phyloP scores from a whole-genome alignment of 2,329 filamentous ascomycete species.

The Ophiosphaerella korrae region DNA sequence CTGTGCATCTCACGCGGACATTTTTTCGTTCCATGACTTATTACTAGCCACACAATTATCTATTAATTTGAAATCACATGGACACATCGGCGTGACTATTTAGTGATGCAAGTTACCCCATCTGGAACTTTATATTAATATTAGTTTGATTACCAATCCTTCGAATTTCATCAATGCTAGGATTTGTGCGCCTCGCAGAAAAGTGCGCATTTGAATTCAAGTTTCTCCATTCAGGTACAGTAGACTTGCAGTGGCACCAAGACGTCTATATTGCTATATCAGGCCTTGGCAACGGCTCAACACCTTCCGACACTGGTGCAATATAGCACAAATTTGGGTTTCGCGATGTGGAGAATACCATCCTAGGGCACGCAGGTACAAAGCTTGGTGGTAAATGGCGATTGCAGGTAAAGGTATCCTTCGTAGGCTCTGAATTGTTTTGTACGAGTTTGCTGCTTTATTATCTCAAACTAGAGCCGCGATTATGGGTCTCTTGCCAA shows the following conservation, averaged over 20 bases:
- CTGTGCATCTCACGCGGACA: slow-evolving; percentile 9
- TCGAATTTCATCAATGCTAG: neutral
- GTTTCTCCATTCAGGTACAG: neutral
- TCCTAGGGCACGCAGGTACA: neutral
- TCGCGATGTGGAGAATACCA: no score
- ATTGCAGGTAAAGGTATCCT: neutral
- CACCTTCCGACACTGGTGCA: neutral
- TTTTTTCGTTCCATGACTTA: neutral
- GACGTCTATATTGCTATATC: neutral
- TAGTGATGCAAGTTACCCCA: no score
- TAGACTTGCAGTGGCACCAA: neutral
- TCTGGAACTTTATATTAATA: no score
- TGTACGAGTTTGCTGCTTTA: no score
- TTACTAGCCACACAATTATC: no score
- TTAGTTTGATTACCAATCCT: no score
- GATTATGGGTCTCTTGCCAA: slow-evolving; percentile 9
- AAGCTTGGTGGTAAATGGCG: no score
- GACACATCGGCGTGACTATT: no score
- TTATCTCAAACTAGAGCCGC: neutral
- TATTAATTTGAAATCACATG: no score
- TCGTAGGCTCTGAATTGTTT: neutral
- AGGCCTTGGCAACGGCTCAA: neutral
- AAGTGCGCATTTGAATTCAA: slow-evolving; percentile 14
- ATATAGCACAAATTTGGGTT: neutral
- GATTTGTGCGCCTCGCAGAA: neutral